phyloP scores from a whole-genome alignment of 441 rosid species.

The Mallotus japonicus region DNA sequence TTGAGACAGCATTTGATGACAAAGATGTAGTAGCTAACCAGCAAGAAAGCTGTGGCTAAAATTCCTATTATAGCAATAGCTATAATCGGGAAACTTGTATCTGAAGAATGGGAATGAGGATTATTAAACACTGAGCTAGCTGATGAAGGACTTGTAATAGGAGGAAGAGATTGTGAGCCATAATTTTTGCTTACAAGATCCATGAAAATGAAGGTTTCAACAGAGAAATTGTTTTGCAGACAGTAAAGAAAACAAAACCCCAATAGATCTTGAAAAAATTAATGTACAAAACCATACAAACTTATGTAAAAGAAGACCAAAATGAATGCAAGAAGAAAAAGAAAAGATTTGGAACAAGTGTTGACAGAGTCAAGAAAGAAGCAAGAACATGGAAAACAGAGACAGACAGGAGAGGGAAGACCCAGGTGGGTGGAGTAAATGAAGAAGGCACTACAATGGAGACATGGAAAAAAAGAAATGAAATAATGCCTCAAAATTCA shows the following conservation, averaged over 20 bases:
- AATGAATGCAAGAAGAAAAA: neutral
- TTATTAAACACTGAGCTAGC: slow-evolving; percentile 23
- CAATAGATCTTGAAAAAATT: slow-evolving; percentile 30
- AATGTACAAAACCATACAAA: neutral
- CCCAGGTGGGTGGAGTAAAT: slow-evolving; percentile 26
- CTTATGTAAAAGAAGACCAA: too few relatives aligned
- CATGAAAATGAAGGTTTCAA: slow-evolving; percentile 28
- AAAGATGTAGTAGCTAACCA: slow-evolving; percentile 78
- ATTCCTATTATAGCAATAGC: slow-evolving; percentile 74
- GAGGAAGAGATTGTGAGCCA: slow-evolving; percentile 32
- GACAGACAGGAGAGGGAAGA: slow-evolving; percentile 26
- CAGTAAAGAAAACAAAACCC: neutral
- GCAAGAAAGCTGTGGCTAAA: slow-evolving; percentile 70
- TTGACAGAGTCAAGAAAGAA: slow-evolving; percentile 22
- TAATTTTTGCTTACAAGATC: slow-evolving; percentile 38
- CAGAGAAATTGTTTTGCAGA: neutral
- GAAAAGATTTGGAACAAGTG: slow-evolving; percentile 15
- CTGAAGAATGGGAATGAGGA: slow-evolving; percentile 41
- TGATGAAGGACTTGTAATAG: slow-evolving; percentile 24
- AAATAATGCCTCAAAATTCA: slow-evolving; percentile 16
- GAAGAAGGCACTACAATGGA: slow-evolving; percentile 20
- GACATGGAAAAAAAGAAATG: slow-evolving; percentile 8
- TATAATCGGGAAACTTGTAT: slow-evolving; percentile 69
- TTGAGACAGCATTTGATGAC: slow-evolving; percentile 84
- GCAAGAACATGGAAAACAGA: slow-evolving; percentile 30